Percentiles rank a stretch among this genome's conserved stretches.
Conservation (phyloP, 2,329 filamentous ascomycete genomes). For the Talaromyces pinophilus region DNA sequence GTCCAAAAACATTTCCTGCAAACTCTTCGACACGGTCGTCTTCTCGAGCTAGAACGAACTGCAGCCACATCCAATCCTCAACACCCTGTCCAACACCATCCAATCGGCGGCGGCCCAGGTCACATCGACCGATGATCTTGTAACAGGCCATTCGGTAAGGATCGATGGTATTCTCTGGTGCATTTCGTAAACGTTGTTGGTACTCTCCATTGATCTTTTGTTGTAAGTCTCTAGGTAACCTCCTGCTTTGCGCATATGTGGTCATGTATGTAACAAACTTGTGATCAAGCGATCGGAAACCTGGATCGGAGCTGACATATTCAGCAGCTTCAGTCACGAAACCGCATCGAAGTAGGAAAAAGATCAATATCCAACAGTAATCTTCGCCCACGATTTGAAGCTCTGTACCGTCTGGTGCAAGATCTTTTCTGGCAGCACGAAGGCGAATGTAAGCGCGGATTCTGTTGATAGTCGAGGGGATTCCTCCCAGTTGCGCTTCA, state of each 20-base stretch:
- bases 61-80: slow-evolving; percentile 68
- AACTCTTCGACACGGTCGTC: slow-evolving; percentile 62
- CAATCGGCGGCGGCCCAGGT: slow-evolving; percentile 58
- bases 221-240: slow-evolving; percentile 75
- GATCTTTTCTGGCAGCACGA: slow-evolving; percentile 74
- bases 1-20: slow-evolving; percentile 62
- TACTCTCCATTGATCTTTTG: slow-evolving; percentile 90
- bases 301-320: slow-evolving; percentile 77
- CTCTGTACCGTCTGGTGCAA: slow-evolving; percentile 77
- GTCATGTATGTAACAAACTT: slow-evolving; percentile 87
- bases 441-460: slow-evolving; percentile 89
- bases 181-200: slow-evolving; percentile 78
- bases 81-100: slow-evolving; percentile 61
- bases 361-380: slow-evolving; percentile 91
- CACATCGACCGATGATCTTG: slow-evolving; percentile 86
- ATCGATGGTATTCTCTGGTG: slow-evolving; percentile 83
- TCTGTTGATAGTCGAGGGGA: slow-evolving; percentile 85
- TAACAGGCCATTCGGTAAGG: slow-evolving; percentile 97
- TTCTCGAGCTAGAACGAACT: slow-evolving; percentile 64
- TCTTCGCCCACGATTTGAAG: slow-evolving; percentile 79
- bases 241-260: slow-evolving; percentile 76
- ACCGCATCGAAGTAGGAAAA: slow-evolving; percentile 84
- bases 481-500: slow-evolving; percentile 85
- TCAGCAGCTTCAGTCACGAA: slow-evolving; percentile 79
- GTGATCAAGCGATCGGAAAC: slow-evolving; percentile 87